Conservation (phyloP, 192 early-diverging fungal species). For the Backusella circina region DNA sequence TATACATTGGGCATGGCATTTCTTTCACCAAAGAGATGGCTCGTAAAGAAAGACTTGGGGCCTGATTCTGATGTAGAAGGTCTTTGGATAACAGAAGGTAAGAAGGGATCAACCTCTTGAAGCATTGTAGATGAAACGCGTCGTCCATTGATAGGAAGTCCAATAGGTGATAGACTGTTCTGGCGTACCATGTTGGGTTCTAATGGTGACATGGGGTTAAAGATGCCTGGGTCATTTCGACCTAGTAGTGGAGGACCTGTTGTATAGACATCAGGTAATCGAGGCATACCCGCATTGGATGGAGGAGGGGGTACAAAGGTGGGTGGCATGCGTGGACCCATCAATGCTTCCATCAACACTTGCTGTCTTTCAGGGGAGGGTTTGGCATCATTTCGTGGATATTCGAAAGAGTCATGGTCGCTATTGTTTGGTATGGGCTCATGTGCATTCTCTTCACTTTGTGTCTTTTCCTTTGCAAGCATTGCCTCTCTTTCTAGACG, state of each 20-base stretch:
- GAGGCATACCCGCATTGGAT: neutral
- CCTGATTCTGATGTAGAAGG: neutral
- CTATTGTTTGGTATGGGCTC: neutral
- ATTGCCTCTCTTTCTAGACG: too few species aligned
- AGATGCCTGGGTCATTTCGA: neutral
- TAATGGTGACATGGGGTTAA: neutral
- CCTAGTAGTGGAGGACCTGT: neutral
- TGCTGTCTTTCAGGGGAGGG: conserved; percentile 11
- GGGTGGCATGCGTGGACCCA: neutral
- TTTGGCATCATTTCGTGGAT: neutral
- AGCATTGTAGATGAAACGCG: conserved; percentile 2
- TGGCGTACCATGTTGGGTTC: neutral
- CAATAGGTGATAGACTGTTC: conserved; percentile 14
- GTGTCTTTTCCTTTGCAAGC: neutral
- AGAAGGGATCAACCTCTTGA: neutral
- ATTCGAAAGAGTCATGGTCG: neutral
- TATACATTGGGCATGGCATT: neutral
- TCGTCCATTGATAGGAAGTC: conserved; percentile 8
- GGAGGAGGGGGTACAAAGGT: neutral
- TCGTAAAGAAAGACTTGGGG: conserved; percentile 19
- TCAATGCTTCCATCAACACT: conserved; percentile 13
- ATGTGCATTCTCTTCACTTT: neutral
- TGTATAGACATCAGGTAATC: neutral
- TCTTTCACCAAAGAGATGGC: conserved; percentile 21
- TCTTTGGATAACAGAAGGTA: conserved; percentile 1